Base-by-base conservation (phyloP, 2,329 filamentous ascomycete genomes). In the Fusarium beomiforme region DNA sequence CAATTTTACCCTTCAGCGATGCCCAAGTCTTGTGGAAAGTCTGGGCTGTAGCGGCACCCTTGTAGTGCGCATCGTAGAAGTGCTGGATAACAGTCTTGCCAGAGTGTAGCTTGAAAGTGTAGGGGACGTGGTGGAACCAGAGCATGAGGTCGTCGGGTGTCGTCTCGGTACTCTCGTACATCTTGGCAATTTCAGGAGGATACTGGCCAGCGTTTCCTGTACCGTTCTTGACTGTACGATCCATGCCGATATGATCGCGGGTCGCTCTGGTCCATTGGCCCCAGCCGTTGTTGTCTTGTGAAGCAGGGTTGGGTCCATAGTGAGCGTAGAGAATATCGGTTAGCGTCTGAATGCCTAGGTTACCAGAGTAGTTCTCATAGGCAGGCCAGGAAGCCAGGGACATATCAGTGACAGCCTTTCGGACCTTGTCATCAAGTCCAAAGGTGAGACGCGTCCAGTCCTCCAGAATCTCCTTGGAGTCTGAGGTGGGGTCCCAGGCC, bases 61-160 rank as follows among this genome's bases (percentile, higher is more conserved):
- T 78, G 69, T 91, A 90, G 67, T 91, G 89, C 1, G 88, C 87
- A 66, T 91, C 86, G 74, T 91, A 91, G 77, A 91, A 90, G 74
- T 90, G 88, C 73, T 91, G 89, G 55, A 91, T 90, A 5, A 93
- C 89, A 0, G 91, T 91, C 78, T 90, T 88, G 14, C 90, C 89
- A 1, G 86, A 88, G 13, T 89, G 83, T 3, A 93, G 84, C 10
- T 77, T 79, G 41, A 91, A 87, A 0, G 88, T 91, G 76, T 92
- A 93, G 6, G 86, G 86, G 0, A 93, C 89, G 75, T 93, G 91
- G 77, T 93, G 91, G 80, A 93, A 93, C 91, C 91, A 93, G 4
- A 93, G 82, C 5, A 93, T 79, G 2, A 93, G 81, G 24, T 93
- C 83, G 66, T 93, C 91, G 0, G 91, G 90, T 0, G 91, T 93